Percentiles rank a stretch among this genome's conserved stretches.
Evolutionary conservation across 495 filamentous ascomycete species (phyloP).

Genomic region (Penicillium mononematosum): DNA sequence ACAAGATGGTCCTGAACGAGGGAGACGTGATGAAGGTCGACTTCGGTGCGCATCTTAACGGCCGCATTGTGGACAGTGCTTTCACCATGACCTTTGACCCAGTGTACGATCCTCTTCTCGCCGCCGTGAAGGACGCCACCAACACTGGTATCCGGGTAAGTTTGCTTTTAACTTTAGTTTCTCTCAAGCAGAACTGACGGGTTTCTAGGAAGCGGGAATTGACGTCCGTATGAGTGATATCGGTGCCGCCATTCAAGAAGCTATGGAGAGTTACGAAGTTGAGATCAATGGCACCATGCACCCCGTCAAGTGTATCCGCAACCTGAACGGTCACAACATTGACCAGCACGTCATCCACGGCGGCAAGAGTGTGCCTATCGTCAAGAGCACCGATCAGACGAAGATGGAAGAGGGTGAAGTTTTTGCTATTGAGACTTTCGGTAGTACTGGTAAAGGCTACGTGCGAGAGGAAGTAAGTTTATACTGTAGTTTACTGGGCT

Average conservation of each 20-base stretch:
- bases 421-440: slow-evolving; percentile 93
- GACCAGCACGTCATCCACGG: slow-evolving; percentile 84
- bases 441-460: slow-evolving; percentile 85
- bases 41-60: slow-evolving; percentile 88
- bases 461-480: slow-evolving; percentile 71
- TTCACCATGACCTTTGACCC: slow-evolving; percentile 89
- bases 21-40: slow-evolving; percentile 93
- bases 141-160: slow-evolving; percentile 73
- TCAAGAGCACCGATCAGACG: slow-evolving; percentile 74
- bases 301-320: slow-evolving; percentile 82
- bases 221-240: slow-evolving; percentile 63
- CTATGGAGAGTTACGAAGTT: slow-evolving; percentile 67
- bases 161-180: not conserved
- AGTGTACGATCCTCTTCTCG: slow-evolving; percentile 78
- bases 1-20: slow-evolving; percentile 75
- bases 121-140: slow-evolving; percentile 80
- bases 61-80: slow-evolving; percentile 87
- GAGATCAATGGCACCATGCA: slow-evolving; percentile 68
- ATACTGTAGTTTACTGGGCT: not conserved
- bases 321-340: slow-evolving; percentile 89
- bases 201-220: slow-evolving; percentile 54
- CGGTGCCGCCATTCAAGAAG: slow-evolving; percentile 62
- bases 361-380: slow-evolving; percentile 84
- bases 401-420: slow-evolving; percentile 95
- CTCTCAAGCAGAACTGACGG: slow-evolving; percentile 22